These are phyloP conservation scores for Symbiotaphrina buchneri DNA, from an alignment of 495 filamentous ascomycete genomes.

Conservation along the genomic window DNA sequence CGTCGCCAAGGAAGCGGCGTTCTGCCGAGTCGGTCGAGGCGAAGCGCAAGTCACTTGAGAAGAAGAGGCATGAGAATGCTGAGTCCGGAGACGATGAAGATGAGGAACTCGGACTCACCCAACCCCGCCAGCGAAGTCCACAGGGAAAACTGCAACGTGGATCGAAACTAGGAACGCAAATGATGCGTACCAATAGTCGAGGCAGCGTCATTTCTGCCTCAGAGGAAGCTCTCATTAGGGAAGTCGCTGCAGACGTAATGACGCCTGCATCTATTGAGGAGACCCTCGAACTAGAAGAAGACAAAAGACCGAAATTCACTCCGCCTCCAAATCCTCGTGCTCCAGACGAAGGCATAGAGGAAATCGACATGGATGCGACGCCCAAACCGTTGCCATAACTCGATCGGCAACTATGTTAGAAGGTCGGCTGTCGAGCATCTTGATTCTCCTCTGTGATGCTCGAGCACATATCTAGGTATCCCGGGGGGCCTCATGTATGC, in stretches of 20 bases:
- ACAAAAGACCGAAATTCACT: slow-evolving; percentile 12
- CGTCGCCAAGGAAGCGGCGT: slow-evolving; percentile 23
- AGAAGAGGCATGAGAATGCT: slow-evolving; percentile 48
- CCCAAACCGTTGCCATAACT: too few species aligned
- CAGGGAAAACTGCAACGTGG: slow-evolving; percentile 25
- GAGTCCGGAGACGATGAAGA: slow-evolving; percentile 88
- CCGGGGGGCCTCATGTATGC: too few species aligned
- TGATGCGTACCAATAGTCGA: slow-evolving; percentile 88
- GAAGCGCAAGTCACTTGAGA: slow-evolving; percentile 56
- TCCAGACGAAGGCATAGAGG: slow-evolving; percentile 13
- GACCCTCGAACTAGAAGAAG: slow-evolving; percentile 9
- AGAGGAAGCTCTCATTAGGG: slow-evolving; percentile 11
- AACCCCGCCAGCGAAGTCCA: slow-evolving; percentile 34
- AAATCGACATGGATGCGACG: slow-evolving; percentile 15
- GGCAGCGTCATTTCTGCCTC: slow-evolving; percentile 44
- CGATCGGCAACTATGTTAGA: too few species aligned
- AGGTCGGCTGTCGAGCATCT: too few species aligned
- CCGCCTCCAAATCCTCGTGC: slow-evolving; percentile 16
- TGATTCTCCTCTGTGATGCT: too few species aligned
- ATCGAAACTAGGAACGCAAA: slow-evolving; percentile 77
- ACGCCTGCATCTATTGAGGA: slow-evolving; percentile 8
- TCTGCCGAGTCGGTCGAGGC: slow-evolving; percentile 61
- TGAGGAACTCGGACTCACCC: slow-evolving; percentile 51
- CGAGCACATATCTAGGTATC: too few species aligned
- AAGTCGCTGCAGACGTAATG: slow-evolving; percentile 5